Conservation (phyloP, 345 rosid genomes). For the Rhodomyrtus tomentosa region DNA sequence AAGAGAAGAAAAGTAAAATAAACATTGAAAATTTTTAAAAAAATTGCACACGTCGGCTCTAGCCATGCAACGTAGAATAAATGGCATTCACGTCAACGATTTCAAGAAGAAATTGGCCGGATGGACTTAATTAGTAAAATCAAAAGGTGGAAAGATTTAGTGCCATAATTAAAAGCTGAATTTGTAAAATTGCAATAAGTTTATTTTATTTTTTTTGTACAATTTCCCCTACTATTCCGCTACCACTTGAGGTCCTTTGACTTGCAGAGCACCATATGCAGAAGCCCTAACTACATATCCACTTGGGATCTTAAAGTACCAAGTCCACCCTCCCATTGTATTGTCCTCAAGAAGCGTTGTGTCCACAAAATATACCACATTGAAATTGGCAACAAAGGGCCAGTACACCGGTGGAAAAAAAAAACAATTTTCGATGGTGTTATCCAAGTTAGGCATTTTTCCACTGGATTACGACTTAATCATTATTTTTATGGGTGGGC, state of each 20-base stretch:
- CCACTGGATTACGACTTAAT: not conserved
- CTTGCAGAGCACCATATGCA: not conserved
- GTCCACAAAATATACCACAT: not conserved
- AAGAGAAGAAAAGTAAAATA: no score
- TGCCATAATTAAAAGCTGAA: no score
- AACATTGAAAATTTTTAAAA: no score
- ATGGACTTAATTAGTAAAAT: no score
- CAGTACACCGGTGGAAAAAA: not conserved
- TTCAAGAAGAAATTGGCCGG: no score
- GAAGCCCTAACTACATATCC: not conserved
- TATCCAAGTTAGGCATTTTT: not conserved
- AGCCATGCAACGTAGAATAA: no score
- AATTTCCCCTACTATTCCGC: not conserved
- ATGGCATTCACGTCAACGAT: no score
- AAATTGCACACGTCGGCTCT: no score
- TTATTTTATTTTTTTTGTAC: no score
- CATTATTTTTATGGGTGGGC: not conserved
- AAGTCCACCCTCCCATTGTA: not conserved
- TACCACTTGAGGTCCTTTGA: not conserved
- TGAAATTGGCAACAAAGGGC: not conserved
- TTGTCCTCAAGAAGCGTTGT: not conserved
- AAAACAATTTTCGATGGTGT: not conserved
- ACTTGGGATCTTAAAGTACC: not conserved
- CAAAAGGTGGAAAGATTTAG: no score
- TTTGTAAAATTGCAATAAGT: no score